Conservation (phyloP, 2,329 filamentous ascomycete species). For the Lachnellula subtilissima region DNA sequence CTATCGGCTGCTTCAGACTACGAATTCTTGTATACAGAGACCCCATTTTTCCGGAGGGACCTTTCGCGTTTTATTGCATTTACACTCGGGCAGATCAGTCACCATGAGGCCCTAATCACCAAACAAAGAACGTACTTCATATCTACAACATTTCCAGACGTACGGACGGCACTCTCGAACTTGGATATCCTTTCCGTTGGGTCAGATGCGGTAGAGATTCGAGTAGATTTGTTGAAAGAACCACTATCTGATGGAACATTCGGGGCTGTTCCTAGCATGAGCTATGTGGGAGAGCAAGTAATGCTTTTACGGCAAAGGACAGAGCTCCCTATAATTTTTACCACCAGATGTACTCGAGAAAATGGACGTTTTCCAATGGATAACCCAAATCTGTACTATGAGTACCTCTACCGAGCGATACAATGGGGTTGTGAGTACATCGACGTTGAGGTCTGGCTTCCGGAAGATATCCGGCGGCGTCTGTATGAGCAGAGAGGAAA, state of each 20-base stretch:
- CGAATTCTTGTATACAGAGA: slow-evolving; percentile 77
- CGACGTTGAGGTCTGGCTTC: slow-evolving; percentile 83
- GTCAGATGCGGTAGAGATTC: slow-evolving; percentile 78
- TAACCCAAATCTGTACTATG: slow-evolving; percentile 67
- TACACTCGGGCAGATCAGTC: slow-evolving; percentile 71
- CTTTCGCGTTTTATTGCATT: slow-evolving; percentile 75
- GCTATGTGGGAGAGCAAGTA: slow-evolving; percentile 81
- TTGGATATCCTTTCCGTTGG: slow-evolving; percentile 84
- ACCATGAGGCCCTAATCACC: slow-evolving; percentile 70
- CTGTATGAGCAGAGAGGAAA: slow-evolving; percentile 68
- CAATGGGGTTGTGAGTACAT: slow-evolving; percentile 90
- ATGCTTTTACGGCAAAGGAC: slow-evolving; percentile 80
- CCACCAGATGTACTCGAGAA: slow-evolving; percentile 73
- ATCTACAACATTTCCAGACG: slow-evolving; percentile 83
- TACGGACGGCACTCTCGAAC: slow-evolving; percentile 76
- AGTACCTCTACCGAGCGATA: slow-evolving; percentile 76
- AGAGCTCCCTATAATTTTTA: slow-evolving; percentile 87
- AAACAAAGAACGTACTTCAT: slow-evolving; percentile 80
- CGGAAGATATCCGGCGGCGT: slow-evolving; percentile 64
- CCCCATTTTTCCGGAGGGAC: slow-evolving; percentile 68
- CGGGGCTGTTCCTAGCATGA: slow-evolving; percentile 67
- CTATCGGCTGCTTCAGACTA: slow-evolving; percentile 72
- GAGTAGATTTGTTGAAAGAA: slow-evolving; percentile 76
- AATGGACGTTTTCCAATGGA: slow-evolving; percentile 85
- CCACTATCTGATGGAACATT: slow-evolving; percentile 57